These are phyloP conservation scores for Monascus purpureus DNA, from an alignment of 495 filamentous ascomycete species.

Conservation along the genomic window DNA sequence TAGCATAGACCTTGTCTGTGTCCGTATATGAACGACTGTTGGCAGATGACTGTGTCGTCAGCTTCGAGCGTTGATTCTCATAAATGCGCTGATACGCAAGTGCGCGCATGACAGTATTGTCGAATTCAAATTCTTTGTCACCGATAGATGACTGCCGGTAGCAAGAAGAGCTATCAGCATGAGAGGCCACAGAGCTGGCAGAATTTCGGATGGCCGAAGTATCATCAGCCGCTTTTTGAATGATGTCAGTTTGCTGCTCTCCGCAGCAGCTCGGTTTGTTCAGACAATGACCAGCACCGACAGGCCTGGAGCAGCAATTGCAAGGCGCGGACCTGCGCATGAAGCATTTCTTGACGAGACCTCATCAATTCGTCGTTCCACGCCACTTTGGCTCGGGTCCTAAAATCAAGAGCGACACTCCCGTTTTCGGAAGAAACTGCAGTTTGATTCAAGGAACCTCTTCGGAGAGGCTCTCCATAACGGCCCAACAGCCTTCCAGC, in stretches of 20 bases:
- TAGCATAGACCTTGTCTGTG: conserved; percentile 15
- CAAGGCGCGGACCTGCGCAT: conserved; percentile 25
- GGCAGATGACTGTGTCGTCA: conserved; percentile 2
- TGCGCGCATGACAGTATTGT: conserved; percentile 14
- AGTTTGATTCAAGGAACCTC: conserved; percentile 23
- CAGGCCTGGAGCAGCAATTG: conserved; percentile 31
- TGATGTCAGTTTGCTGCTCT: conserved; percentile 22
- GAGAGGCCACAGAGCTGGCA: conserved; percentile 14
- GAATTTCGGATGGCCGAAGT: conserved; percentile 22
- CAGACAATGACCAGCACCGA: conserved; percentile 27
- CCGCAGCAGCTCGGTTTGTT: conserved; percentile 22
- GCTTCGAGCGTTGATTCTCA: conserved; percentile 6
- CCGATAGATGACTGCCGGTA: conserved; percentile 16
- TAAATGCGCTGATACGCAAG: conserved; percentile 15
- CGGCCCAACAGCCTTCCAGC: conserved; percentile 24
- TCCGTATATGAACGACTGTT: conserved; percentile 4
- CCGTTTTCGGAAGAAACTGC: conserved; percentile 3
- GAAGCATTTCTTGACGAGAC: conserved; percentile 25
- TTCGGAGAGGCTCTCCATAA: conserved; percentile 25
- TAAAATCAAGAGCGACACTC: conserved; percentile 8
- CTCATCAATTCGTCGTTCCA: conserved; percentile 34
- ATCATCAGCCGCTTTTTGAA: conserved; percentile 26
- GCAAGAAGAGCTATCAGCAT: conserved; percentile 12
- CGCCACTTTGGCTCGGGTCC: conserved; percentile 13
- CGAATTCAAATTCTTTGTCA: conserved; percentile 21